Percentiles rank a stretch among this genome's conserved stretches.
Evolutionary conservation across 768 basidiomycete species (phyloP).

Genomic region (Boletellus emodensis): DNA sequence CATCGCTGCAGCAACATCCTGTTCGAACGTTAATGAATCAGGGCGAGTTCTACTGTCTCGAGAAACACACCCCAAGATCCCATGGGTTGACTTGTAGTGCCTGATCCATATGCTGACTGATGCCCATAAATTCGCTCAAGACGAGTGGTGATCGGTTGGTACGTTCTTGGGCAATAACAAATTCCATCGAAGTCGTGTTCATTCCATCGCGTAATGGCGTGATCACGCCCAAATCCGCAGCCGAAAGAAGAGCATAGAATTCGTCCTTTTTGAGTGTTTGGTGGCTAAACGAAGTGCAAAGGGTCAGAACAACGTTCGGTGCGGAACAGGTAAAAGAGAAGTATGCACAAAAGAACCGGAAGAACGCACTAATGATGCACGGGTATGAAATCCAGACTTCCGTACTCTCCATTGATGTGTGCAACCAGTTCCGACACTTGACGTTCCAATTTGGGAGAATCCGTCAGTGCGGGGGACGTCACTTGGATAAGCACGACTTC

Average conservation of each 20-base stretch:
- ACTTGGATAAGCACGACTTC: conserved; percentile 81
- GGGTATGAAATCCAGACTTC: conserved; percentile 90
- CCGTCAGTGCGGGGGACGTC: conserved; percentile 87
- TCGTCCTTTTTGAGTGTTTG: conserved; percentile 97
- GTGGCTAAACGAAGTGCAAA: conserved; percentile 53
- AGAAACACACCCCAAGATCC: conserved; percentile 70
- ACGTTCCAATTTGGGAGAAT: conserved; percentile 90
- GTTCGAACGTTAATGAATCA: not conserved
- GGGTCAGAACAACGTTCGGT: not conserved
- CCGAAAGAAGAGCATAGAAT: conserved; percentile 91
- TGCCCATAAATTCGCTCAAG: conserved; percentile 97
- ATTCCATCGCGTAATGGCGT: conserved; percentile 96
- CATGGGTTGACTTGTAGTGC: conserved; percentile 94
- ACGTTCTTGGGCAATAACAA: conserved; percentile 87
- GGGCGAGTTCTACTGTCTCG: not conserved
- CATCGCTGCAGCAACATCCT: conserved; percentile 89
- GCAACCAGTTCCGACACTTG: conserved; percentile 92
- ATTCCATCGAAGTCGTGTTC: conserved; percentile 99
- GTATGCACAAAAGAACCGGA: too few relatives aligned
- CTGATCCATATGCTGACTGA: conserved; percentile 85
- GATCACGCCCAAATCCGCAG: conserved; percentile 92
- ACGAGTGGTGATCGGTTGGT: conserved; percentile 84
- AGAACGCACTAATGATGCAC: conserved; percentile 94
- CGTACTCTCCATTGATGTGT: conserved; percentile 94
- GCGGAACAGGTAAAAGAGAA: not conserved